A percentile compares a stretch with the other conserved stretches of the same genome.
These are phyloP conservation scores for Pelagomonas calceolata DNA, from an alignment of 108 stramenopile species.

Conservation along the genomic window DNA sequence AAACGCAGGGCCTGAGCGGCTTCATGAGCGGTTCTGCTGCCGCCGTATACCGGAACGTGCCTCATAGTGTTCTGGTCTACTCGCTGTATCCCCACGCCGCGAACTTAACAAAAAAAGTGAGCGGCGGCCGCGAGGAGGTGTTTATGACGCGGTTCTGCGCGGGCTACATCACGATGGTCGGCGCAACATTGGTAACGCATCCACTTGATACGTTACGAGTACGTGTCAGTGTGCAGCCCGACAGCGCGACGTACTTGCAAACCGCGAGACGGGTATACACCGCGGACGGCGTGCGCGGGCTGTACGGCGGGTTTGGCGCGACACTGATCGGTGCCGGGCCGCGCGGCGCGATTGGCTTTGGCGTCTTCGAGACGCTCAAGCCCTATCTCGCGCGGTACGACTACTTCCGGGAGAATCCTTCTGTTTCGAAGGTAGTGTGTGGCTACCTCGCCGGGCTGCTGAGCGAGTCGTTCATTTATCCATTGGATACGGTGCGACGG, in stretches of 20 bases:
- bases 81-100: neutral
- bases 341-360: neutral
- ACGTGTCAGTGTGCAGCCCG: neutral
- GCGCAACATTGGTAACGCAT: neutral
- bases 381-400: neutral
- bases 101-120: neutral
- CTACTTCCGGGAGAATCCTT: neutral
- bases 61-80: neutral
- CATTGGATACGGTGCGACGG: neutral
- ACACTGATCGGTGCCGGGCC: conserved; percentile 1
- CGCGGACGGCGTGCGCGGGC: neutral
- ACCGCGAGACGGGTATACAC: neutral
- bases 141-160: neutral
- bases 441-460: neutral
- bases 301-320: neutral
- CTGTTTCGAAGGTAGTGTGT: neutral
- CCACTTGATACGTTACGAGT: neutral
- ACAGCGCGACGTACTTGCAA: neutral
- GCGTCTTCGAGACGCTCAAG: neutral
- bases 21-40: neutral
- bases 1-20: neutral
- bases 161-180: neutral
- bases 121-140: neutral
- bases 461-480: neutral
- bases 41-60: neutral